A percentile compares a stretch with the other conserved stretches of the same genome.
phyloP scores from a whole-genome alignment of 805 yeast species.

The Wickerhamomyces canadensis region DNA sequence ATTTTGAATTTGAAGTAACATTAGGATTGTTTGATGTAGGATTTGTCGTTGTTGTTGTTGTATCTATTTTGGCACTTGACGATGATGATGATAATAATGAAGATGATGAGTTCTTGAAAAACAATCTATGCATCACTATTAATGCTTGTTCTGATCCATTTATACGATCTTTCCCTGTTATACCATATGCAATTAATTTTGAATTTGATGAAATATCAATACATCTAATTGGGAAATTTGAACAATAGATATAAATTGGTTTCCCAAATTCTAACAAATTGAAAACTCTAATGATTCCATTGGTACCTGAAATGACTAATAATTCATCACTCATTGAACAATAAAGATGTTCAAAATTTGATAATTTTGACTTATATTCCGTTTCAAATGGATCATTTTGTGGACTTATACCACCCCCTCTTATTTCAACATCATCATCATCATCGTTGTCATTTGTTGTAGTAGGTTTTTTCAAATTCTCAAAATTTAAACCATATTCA shows the following conservation, averaged over 20 bases:
- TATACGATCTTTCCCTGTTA: conserved; percentile 70
- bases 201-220: conserved; percentile 65
- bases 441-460: not conserved
- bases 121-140: conserved; percentile 49
- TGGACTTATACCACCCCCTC: conserved; percentile 12
- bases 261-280: conserved; percentile 53
- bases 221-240: conserved; percentile 75
- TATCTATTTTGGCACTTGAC: no score
- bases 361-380: conserved; percentile 25
- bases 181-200: conserved; percentile 66
- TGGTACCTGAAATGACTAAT: conserved; percentile 63
- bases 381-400: conserved; percentile 8
- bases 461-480: conserved; percentile 28
- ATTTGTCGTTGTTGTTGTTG: not conserved
- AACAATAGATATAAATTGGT: conserved; percentile 61
- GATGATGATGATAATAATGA: no score
- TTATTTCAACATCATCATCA: conserved; percentile 12
- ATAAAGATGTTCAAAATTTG: conserved; percentile 53
- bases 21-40: not conserved
- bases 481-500: conserved; percentile 53
- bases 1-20: not conserved
- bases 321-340: conserved; percentile 54
- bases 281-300: conserved; percentile 64
- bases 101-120: conserved; percentile 3
- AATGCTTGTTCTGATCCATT: conserved; percentile 73